Evolutionary conservation across 1,284 basidiomycete genomes (phyloP), one percentile per base, ranked within the genome.

Genomic region (Ceratobasidium sp.): DNA sequence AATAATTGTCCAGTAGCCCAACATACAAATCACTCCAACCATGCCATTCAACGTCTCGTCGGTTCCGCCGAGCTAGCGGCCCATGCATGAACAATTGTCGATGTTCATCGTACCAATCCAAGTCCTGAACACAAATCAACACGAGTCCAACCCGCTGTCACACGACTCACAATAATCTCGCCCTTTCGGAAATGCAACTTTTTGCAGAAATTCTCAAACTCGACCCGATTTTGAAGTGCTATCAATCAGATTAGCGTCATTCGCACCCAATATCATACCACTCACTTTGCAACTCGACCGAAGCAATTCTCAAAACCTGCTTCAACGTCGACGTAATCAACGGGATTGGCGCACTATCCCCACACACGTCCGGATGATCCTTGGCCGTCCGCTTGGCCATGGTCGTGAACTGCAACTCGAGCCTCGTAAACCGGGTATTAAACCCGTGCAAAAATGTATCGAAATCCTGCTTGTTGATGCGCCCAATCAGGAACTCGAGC

Each of bases 401-500:
- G 62, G 87, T 85, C 73, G 90, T 86, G n/a, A 94, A 80, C 0
- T 92, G 79, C 7, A 94, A 84, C 56, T 84, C 84, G 0, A 94
- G 81, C 31, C 92, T 84, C 17, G 92, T 91, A 27, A 94, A 84
- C 17, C 92, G 87, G 2, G 91, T 93, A 29, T 93, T 88, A 0
- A 93, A 92, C 7, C 92, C 84, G 7, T 89, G 90, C n/a, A 94
- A 82, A 75, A 94, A 90, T 1, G 90, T 91, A 68, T 90, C 85
- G 69, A 94, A 78, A 73, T 94, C 92, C 55, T 91, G 86, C 77
- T 91, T 90, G 57, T 84, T 85, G 45, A 91, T 83, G 22, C 89
- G 85, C 22, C 17, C 42, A 1, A 34, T 43, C 20, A 68, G 20
- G 15, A 68, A 68, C n/a, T 68, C 53, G 31, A 68, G 64, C 13